Base-by-base conservation (phyloP, 2,329 filamentous ascomycete species). In the Aspergillus sp. region DNA sequence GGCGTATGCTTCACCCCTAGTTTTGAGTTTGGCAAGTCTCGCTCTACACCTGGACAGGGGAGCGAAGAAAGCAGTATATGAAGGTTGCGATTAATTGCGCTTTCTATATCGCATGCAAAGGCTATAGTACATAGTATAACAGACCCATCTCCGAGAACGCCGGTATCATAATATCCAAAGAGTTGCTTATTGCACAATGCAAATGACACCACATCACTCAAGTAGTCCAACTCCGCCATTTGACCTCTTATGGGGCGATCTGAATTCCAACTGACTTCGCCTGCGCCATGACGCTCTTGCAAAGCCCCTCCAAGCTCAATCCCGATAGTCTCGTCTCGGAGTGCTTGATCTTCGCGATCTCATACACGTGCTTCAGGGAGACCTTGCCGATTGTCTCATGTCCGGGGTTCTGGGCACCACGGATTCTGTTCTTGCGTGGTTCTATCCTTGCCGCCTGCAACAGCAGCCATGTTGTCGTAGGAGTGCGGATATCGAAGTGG, bases 281-380 rank as follows among this genome's bases (percentile, higher is more conserved):
- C 75, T 90, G 88, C 64, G 80, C 87, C 65, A 93, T 90, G 60
- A 93, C 80, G 55, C 86, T 85, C 76, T 84, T 87, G 77, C 89
- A 91, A 27, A 93, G 70, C 1, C 88, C 87, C 72, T 91, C 82
- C 53, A 93, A 75, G 48, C 84, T 82, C 67, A 91, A 72, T 2
- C 89, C 90, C 2, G 89, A 91, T 61, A 93, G 76, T 58, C 90
- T 83, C 61, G 87, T 78, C 76, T 95, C 90, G 53, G 83, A 80
- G 65, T 91, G 89, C 84, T 99, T 99, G 71, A 99, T 96, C 82
- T 91, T 93, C 64, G 95, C 95, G 76, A 99, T 98, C 79, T 98
- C 93, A 78, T 92, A 98, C 21, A 99, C 81, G 78, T 99, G 95
- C 82, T 99, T 99, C 70, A 99, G 79, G 68, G 89, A 95, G 56